Evolutionary conservation across 352 stramenopile species (phyloP), one percentile per base, ranked within the genome.

Genomic region (Blastocystis sp.): DNA sequence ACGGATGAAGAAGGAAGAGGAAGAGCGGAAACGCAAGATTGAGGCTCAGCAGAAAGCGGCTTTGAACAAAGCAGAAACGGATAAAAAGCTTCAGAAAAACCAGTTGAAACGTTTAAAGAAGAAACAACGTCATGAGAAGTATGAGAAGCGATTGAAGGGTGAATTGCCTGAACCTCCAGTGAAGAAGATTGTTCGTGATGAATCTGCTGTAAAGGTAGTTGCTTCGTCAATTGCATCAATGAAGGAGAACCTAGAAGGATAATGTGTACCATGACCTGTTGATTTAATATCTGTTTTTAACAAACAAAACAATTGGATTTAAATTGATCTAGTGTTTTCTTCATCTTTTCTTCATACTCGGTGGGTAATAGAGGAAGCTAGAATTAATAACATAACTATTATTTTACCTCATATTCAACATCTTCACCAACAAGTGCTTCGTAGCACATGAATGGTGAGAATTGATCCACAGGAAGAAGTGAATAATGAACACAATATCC

Each of bases 161-260:
- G 43, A 80, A 35, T 2, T 80, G 16, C 16, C 37, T 6, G 59
- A 71, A 19, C 39, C 69, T 42, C 69, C 69, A 12, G 66, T 78
- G 39, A 80, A 80, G 51, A 80, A 80, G 69, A 80, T 80, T 21
- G 69, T 80, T 4, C 69, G 69, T 16, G 42, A 80, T 21, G 69
- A 80, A 35, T 80, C 69, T 37, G 69, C 69, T 4, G 69, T 80
- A 32, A 80, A 80, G 46, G 39, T 52, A 21, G 69, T 80, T 57
- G 49, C 39, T 21, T 46, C 39, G 16, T 63, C 43, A 4, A 80
- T 80, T 37, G 16, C 42, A 19, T 43, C 59, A 11, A 71, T 71
- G 59, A 29, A 71, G 59, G 21, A 12, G 11, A 2, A 11, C n/a
- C 7, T 71, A n/a, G 49, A 57, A 57, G 49, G 49, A 57, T 21